Percentiles rank a stretch among this genome's conserved stretches.
These are phyloP conservation scores for Coelastrella sp. DNA, from an alignment of 139 green algal species.

Conservation along the genomic window DNA sequence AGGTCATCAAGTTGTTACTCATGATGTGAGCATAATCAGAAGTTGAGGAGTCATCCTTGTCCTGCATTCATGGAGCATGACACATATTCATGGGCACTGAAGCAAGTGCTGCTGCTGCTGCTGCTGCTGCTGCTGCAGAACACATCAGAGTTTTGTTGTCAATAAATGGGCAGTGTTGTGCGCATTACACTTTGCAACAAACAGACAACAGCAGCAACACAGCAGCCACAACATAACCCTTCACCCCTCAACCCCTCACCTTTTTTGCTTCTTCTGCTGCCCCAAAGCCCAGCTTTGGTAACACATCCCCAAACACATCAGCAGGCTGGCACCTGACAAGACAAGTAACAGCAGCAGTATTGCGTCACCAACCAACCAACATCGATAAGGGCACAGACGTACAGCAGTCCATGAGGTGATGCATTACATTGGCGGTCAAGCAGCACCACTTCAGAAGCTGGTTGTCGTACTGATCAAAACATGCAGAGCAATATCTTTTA, in stretches of 20 bases:
- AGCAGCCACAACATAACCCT: not conserved
- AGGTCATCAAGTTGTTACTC: conserved; percentile 21
- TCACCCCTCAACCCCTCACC: not conserved
- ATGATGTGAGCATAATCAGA: conserved; percentile 18
- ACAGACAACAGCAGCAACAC: conserved; percentile 25
- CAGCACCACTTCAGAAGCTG: too few species aligned
- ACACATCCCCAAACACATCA: conserved; percentile 44
- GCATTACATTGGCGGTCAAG: too few species aligned
- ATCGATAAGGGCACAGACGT: too few species aligned
- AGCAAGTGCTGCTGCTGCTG: too few species aligned
- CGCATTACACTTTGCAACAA: too few species aligned
- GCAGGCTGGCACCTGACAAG: conserved; percentile 35
- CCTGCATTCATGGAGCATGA: not conserved
- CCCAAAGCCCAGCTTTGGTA: conserved; percentile 36
- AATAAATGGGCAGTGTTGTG: too few species aligned
- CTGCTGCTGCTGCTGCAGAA: too few species aligned
- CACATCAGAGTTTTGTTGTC: too few species aligned
- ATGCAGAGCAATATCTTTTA: too few species aligned
- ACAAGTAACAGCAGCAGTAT: conserved; percentile 2
- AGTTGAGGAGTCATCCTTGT: not conserved
- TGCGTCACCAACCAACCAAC: not conserved
- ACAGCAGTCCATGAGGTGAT: too few species aligned
- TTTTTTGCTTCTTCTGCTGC: conserved; percentile 19
- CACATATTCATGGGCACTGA: not conserved
- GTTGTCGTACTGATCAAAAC: too few species aligned